Base-by-base conservation (phyloP, 345 rosid species). In the Triadica sebifera region DNA sequence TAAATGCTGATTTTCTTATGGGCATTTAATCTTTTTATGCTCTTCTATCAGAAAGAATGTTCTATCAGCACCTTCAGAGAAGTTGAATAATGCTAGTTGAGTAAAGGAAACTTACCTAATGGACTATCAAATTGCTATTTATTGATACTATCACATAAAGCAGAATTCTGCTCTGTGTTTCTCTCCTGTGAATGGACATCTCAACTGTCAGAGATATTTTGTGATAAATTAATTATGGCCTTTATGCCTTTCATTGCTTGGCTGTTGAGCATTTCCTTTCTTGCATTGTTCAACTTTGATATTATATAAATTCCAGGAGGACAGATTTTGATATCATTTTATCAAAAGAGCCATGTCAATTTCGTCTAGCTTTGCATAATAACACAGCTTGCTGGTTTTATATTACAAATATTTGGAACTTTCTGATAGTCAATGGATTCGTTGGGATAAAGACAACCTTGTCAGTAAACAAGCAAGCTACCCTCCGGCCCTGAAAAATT, bases 171-270 rank as follows among this genome's bases (percentile, higher is more conserved):
- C 19, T 67, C 15, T 66, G 3, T 29, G 12, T 29, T 12, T 17
- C 10, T 29, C 20, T 29, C 53, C 17, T 20, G 37, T 4, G 51
- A 50, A 64, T 38, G 37, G 76, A 64, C 52, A 52, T 22, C 24
- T 73, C 76, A 73, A 41, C 76, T 16, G 24, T 52, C 53, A 2
- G 58, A 53, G 3, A 16, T 64, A 20, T 47, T 22, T 52, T 52
- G 49, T 17, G 12, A 39, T 38, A 64, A 16, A 52, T 8, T 22
- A 17, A 4, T 15, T 22, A 52, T 38, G 5, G 76, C 13, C 52
- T 41, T 20, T 4, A n/a, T 39, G 41, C 37, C 20, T 51, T 4
- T 34, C 13, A 55, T 62, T 6, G 24, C 12, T 39, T 62, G 8
- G 60, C 52, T 61, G 37, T 20, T 7, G 8, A 49, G 58, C 49